Evolutionary conservation across 306 rosid genomes (phyloP), one percentile per base, ranked within the genome.

Genomic region (Cucurbita maxima): DNA sequence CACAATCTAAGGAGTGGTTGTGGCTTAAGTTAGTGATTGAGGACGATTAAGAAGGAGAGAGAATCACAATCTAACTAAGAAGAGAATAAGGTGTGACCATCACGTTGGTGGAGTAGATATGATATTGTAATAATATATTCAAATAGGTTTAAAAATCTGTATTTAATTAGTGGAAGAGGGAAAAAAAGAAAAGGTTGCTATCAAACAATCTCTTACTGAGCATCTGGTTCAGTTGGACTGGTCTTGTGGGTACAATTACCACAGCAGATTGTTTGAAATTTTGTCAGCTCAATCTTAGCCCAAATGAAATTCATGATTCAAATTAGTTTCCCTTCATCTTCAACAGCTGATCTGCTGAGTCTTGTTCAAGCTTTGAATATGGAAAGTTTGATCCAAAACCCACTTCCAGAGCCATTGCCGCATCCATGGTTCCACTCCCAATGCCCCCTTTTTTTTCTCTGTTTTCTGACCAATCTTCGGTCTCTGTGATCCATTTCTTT

Each of bases 381-480:
- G 34, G 14, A 16, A 38, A 59, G 22, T 56, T 30, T 58, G 6
- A 58, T 16, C 16, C 8, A 51, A 51, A 58, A 11, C 64, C 68
- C 45, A 38, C 45, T 61, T 25, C 41, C 62, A 22, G 7, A 25
- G 37, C 62, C 47, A 44, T 30, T 30, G 34, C 34, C 34, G 34
- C 68, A 61, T 40, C 37, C 72, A 45, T 43, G 72, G 72, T 67
- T 45, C 55, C 72, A 67, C 72, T 67, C 72, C 55, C 72, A 67
- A 67, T 67, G 40, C 40, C 30, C 13, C 5, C 19, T 3, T 62
- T 40, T 62, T 19, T 16, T 30, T n/a, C 25, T 14, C 48, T n/a
- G 20, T 4, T 6, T 40, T 45, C 72, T 67, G 72, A 44, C 72
- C 19, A 67, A 67, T 67, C 40, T 67, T 67, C 34, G 72, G 72